Evolutionary conservation across 176 grass and related monocot species (phyloP).

Genomic region (Rhynchospora breviuscula): DNA sequence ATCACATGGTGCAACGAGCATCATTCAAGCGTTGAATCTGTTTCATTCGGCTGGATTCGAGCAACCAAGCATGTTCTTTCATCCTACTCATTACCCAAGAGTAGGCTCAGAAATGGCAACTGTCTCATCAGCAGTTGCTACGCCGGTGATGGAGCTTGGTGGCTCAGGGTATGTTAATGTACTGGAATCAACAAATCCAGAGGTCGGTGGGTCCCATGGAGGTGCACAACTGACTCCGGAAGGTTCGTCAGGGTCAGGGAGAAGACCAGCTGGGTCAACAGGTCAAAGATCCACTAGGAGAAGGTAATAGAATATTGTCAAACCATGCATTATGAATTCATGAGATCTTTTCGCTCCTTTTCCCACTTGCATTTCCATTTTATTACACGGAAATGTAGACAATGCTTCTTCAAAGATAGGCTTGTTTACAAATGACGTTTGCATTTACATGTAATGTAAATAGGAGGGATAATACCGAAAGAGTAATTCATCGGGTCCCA

Average conservation of each 20-base stretch:
- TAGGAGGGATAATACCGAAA: conserved; percentile 48
- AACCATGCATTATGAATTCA: conserved; percentile 4
- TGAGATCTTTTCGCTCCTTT: conserved; percentile 1
- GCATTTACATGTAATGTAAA: not conserved
- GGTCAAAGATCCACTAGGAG: conserved; percentile 30
- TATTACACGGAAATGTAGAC: not conserved
- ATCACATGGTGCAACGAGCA: not conserved
- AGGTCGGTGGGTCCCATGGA: not conserved
- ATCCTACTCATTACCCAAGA: not conserved
- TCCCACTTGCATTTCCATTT: not conserved
- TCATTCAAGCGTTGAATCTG: conserved; percentile 8
- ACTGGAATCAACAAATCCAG: not conserved
- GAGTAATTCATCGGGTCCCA: conserved; percentile 30
- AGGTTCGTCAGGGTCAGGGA: not conserved
- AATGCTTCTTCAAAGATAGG: not conserved
- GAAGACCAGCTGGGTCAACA: conserved; percentile 6
- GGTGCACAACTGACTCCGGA: not conserved
- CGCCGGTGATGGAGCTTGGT: not conserved
- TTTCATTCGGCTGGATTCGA: not conserved
- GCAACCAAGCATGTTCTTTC: not conserved
- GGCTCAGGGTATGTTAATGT: not conserved
- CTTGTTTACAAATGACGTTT: not conserved
- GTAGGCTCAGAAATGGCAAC: not conserved
- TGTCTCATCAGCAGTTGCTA: not conserved
- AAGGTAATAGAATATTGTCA: conserved; percentile 28